A percentile compares a stretch with the other conserved stretches of the same genome.
Conservation (phyloP, 106 monocot genomes). For the Platanthera guangdongensis region DNA sequence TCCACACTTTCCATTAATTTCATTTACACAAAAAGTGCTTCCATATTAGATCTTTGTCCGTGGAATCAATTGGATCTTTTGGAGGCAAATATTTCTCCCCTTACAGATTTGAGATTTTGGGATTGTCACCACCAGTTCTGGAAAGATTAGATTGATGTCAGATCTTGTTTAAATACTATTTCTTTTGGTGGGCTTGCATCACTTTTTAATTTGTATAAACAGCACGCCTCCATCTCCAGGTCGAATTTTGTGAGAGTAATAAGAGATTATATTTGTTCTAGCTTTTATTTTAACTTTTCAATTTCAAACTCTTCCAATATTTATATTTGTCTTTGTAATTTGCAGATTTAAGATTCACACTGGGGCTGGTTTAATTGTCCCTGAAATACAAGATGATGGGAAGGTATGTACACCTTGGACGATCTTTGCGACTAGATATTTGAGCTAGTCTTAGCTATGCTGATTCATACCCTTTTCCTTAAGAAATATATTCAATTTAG, state of each 20-base stretch:
- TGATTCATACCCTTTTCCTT: neutral
- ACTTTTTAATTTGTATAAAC: neutral
- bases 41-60: too few species aligned
- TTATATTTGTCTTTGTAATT: constrained; percentile 7
- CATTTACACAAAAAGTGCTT: too few species aligned
- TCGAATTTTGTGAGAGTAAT: neutral
- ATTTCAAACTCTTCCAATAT: neutral
- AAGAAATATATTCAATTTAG: neutral
- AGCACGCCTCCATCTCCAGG: neutral
- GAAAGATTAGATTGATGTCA: neutral
- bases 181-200: neutral
- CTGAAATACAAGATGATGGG: constrained; percentile 83
- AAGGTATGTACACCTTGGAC: constrained; percentile 38
- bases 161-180: neutral
- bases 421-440: neutral
- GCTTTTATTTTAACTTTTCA: neutral
- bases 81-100: too few species aligned
- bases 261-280: neutral
- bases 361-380: constrained; percentile 93
- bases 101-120: too few species aligned
- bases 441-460: neutral
- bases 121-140: too few species aligned
- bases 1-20: too few species aligned
- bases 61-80: too few species aligned
- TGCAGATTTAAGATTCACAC: constrained; percentile 93